Evolutionary conservation across 2,329 filamentous ascomycete species (phyloP), one percentile per base, ranked within the genome.

Genomic region (Fusarium nygamai): DNA sequence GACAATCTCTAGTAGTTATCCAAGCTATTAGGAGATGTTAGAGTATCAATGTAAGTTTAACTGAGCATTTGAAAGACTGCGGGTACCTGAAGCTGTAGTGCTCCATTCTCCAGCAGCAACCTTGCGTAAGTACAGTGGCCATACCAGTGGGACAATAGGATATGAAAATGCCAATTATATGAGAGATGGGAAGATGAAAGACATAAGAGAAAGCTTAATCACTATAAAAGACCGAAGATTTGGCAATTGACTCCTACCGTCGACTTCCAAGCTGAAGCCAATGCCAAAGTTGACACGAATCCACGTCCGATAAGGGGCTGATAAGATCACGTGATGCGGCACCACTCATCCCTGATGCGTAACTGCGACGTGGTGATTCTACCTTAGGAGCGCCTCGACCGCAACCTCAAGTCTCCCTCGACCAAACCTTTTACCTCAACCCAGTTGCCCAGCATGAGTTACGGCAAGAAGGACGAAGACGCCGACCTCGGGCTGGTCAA

Each of bases 381-480:
- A 71, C 41, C 51, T 69, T 64, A 71, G 72, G 73, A 72, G 73
- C 63, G 76, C 73, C 70, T 74, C 74, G 78, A 74, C 75, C 78
- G 78, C 73, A 81, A 79, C 76, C 78, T 79, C 79, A 79, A 80
- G 78, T 78, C 78, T 80, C 78, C 79, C 76, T 78, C 76, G 78
- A 81, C 78, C 76, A 78, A 75, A 76, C 75, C 77, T 64, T 50
- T 67, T 27, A 64, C 75, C 73, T 72, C 77, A 75, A 79, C 78
- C 79, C 78, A 80, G 78, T 79, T 80, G 85, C 86, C 85, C 86
- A 91, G 78, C 82, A 98, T 98, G 95, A 96, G 93, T 86, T 97
- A 96, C 90, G 92, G 96, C 88, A 99, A 99, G 88, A 98, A 98
- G 89, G 96, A 99, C 85, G 96, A 98, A 89, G 96, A 99, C 88